Conservation (phyloP, 1,139 yeast genomes). For the Trichomonascaceae sp. region DNA sequence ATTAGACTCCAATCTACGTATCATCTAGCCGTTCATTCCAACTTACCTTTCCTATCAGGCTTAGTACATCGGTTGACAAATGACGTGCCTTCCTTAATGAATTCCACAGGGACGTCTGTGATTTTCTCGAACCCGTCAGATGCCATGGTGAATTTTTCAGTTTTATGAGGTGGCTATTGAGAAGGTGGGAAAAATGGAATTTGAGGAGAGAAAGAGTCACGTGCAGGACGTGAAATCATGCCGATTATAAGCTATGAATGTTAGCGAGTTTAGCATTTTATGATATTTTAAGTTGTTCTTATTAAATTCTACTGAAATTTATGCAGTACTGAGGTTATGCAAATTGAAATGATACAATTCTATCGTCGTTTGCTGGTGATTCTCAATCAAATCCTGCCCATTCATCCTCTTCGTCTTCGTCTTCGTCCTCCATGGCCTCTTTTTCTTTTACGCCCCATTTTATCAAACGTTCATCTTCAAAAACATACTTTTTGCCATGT, state of each 20-base stretch:
- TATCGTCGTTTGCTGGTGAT: neutral
- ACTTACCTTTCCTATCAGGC: slow-evolving; percentile 76
- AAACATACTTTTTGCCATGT: slow-evolving; percentile 59
- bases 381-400: slow-evolving; percentile 46
- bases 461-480: slow-evolving; percentile 56
- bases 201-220: neutral
- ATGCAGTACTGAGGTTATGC: neutral
- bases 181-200: neutral
- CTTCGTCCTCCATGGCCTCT: slow-evolving; percentile 32
- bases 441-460: slow-evolving; percentile 57
- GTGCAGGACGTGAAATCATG: neutral
- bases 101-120: slow-evolving; percentile 85
- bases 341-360: neutral
- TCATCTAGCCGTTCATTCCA: neutral
- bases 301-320: neutral
- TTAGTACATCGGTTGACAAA: slow-evolving; percentile 89
- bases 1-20: neutral
- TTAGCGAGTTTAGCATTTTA: too few relatives aligned
- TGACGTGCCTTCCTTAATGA: slow-evolving; percentile 83
- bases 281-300: neutral
- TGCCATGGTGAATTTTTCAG: slow-evolving; percentile 19
- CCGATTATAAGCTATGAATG: neutral
- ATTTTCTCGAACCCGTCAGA: slow-evolving; percentile 56
- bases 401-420: slow-evolving; percentile 39
- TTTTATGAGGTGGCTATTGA: neutral